Evolutionary conservation across 805 yeast species (phyloP).

Genomic region (Komagataella pseudopastoris): DNA sequence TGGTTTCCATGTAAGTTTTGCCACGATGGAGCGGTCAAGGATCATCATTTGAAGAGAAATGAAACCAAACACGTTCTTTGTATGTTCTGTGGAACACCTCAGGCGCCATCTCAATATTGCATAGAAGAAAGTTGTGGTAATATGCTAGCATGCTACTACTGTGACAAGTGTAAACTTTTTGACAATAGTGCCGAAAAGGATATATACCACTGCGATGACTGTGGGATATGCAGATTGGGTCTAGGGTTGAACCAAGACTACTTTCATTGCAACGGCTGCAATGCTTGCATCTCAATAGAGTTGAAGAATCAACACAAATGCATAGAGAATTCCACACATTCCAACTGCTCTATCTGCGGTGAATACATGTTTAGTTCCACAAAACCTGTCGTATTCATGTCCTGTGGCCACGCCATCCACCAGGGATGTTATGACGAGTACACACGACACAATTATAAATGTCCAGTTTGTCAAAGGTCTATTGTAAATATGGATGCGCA

Average conservation of each 20-base stretch:
- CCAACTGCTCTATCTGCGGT: constrained; percentile 87
- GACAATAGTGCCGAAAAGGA: constrained; percentile 70
- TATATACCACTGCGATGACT: constrained; percentile 83
- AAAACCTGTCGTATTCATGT: constrained; percentile 78
- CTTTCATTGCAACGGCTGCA: constrained; percentile 83
- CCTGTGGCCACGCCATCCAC: constrained; percentile 91
- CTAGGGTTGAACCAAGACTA: constrained; percentile 79
- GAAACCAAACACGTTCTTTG: constrained; percentile 63
- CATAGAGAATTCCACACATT: constrained; percentile 76
- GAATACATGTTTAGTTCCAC: constrained; percentile 82
- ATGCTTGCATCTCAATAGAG: constrained; percentile 76
- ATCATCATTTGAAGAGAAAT: constrained; percentile 46
- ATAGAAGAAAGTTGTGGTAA: constrained; percentile 37
- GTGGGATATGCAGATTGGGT: constrained; percentile 89
- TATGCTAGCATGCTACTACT: constrained; percentile 63
- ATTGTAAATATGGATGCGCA: constrained; percentile 80
- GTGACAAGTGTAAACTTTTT: constrained; percentile 66
- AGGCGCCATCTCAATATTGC: constrained; percentile 60
- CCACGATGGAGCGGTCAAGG: constrained; percentile 47
- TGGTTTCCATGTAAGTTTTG: constrained; percentile 83
- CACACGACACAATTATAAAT: constrained; percentile 73
- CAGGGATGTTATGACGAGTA: constrained; percentile 72
- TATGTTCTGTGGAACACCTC: constrained; percentile 68
- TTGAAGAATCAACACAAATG: constrained; percentile 70
- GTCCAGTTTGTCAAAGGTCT: constrained; percentile 83